Percentiles rank a stretch among this genome's conserved stretches.
Evolutionary conservation across 345 rosid species (phyloP).

Genomic region (Sisymbrium altissimum): DNA sequence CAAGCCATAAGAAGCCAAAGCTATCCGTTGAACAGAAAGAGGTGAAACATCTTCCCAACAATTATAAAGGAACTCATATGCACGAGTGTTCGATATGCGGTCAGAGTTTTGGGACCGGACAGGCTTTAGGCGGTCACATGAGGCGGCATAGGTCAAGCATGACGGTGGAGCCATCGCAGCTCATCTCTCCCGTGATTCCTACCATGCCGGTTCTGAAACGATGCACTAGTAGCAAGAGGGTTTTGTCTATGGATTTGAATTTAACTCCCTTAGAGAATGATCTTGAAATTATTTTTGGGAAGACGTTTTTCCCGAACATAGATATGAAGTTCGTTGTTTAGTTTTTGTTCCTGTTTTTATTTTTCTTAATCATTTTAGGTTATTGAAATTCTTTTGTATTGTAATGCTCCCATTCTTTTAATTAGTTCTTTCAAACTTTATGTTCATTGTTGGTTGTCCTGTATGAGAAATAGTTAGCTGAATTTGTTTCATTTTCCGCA

Average conservation of each 20-base stretch:
- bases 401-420: slow-evolving; percentile 22
- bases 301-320: slow-evolving; percentile 49
- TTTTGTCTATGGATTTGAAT: slow-evolving; percentile 63
- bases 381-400: slow-evolving; percentile 13
- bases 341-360: not conserved
- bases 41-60: slow-evolving; percentile 8
- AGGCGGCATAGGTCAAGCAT: slow-evolving; percentile 49
- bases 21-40: slow-evolving; percentile 19
- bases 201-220: slow-evolving; percentile 50
- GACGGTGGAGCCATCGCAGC: slow-evolving; percentile 7
- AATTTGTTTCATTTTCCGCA: not conserved
- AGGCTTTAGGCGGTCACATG: slow-evolving; percentile 84
- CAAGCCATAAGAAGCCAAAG: slow-evolving; percentile 65
- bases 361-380: not conserved
- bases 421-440: not conserved
- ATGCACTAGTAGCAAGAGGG: slow-evolving; percentile 48
- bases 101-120: slow-evolving; percentile 56
- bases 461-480: not conserved
- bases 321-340: slow-evolving; percentile 36
- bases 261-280: slow-evolving; percentile 78
- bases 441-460: not conserved
- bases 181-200: slow-evolving; percentile 18
- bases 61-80: slow-evolving; percentile 7
- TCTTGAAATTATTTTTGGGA: slow-evolving; percentile 52
- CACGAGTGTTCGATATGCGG: slow-evolving; percentile 65